phyloP scores from a whole-genome alignment of 2,329 filamentous ascomycete genomes.

The Diaporthe sp. region DNA sequence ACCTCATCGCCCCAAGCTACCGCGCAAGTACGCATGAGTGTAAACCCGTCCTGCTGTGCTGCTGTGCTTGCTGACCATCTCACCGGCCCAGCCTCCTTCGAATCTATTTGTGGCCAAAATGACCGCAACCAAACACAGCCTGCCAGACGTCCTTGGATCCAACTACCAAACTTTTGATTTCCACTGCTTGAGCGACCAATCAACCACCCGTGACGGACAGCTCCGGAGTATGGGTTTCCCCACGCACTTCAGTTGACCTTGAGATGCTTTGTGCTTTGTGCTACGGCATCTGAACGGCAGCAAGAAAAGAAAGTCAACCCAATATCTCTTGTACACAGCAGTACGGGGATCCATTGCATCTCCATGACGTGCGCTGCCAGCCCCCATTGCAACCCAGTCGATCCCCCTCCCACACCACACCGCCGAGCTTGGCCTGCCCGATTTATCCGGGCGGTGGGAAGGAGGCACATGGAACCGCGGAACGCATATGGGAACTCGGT shows the following conservation, averaged over 20 bases:
- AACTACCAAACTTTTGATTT: not conserved
- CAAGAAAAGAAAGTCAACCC: not conserved
- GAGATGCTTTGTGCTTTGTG: slow-evolving; percentile 3
- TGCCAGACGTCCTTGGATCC: not conserved
- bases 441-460: slow-evolving; percentile 9
- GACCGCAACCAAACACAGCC: slow-evolving; percentile 8
- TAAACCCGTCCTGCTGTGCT: not conserved
- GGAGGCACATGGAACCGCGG: slow-evolving; percentile 2
- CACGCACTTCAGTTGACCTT: not conserved
- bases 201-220: not conserved
- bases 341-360: no score
- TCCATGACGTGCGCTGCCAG: slow-evolving; percentile 21
- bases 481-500: not conserved
- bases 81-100: slow-evolving; percentile 22
- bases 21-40: not conserved
- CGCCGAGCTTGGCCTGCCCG: slow-evolving; percentile 19
- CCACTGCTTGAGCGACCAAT: not conserved
- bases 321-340: no score
- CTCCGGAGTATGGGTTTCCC: slow-evolving; percentile 8
- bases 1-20: slow-evolving; percentile 1
- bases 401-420: slow-evolving; percentile 13
- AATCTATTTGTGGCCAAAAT: slow-evolving; percentile 6
- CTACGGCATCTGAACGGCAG: not conserved
- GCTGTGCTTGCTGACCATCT: slow-evolving; percentile 20
- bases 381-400: slow-evolving; percentile 13